phyloP scores from a whole-genome alignment of 257 asterid genomes.

The Solanum sparsipilum region DNA sequence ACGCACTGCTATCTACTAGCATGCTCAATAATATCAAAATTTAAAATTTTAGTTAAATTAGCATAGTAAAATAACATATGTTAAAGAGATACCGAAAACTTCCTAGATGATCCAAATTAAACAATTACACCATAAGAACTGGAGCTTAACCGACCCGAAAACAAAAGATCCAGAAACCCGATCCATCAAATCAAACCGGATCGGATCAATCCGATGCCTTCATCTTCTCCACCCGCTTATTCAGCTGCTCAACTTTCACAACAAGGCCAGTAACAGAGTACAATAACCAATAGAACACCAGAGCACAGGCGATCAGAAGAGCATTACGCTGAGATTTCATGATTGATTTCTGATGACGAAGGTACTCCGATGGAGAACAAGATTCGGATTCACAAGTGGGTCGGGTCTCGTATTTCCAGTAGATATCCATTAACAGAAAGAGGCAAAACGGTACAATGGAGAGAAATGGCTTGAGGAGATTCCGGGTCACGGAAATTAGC shows the following conservation, averaged over 20 bases:
- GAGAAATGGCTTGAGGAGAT: conserved; percentile 61
- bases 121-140: neutral
- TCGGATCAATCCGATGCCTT: conserved; percentile 41
- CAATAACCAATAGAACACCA: conserved; percentile 63
- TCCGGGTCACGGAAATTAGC: conserved; percentile 50
- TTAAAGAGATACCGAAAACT: too few relatives aligned
- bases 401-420: conserved; percentile 76
- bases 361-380: conserved; percentile 60
- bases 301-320: conserved; percentile 58
- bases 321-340: conserved; percentile 77
- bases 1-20: too few relatives aligned
- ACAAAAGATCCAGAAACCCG: neutral
- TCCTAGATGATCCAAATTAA: neutral
- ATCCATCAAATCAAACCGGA: neutral
- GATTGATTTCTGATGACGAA: conserved; percentile 75
- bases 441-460: conserved; percentile 69
- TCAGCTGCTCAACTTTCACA: conserved; percentile 52
- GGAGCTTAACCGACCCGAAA: neutral
- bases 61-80: neutral
- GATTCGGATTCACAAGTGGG: conserved; percentile 58
- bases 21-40: too few relatives aligned
- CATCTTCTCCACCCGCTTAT: conserved; percentile 51
- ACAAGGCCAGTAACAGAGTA: conserved; percentile 62
- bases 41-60: neutral
- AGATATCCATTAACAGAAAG: conserved; percentile 61